Percentiles rank a stretch among this genome's conserved stretches.
Evolutionary conservation across 164 flowering plant species (phyloP).

Genomic region (Annona squamosa): DNA sequence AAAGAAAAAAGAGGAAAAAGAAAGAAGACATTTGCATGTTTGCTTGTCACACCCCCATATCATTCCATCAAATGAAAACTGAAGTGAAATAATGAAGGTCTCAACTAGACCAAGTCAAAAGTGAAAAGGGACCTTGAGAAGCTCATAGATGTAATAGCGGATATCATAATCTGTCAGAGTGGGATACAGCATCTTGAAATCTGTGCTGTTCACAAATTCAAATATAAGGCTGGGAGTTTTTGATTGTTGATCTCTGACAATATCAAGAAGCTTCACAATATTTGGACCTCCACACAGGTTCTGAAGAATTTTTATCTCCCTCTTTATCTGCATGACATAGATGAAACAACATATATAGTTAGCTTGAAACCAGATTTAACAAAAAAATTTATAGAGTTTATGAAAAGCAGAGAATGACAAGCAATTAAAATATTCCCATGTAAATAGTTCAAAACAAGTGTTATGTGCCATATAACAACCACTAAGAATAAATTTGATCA

Average conservation of each 20-base stretch:
- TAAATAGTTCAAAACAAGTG: no score
- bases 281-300: conserved; percentile 88
- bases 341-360: conserved; percentile 5
- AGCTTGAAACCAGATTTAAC: neutral
- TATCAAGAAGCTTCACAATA: conserved; percentile 65
- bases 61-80: neutral
- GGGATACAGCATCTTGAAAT: conserved; percentile 67
- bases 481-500: no score
- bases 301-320: conserved; percentile 84
- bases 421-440: neutral
- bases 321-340: conserved; percentile 53
- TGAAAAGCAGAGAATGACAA: neutral
- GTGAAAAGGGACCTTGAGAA: conserved; percentile 45
- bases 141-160: conserved; percentile 73
- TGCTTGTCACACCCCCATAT: neutral
- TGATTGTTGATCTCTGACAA: conserved; percentile 68
- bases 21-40: neutral
- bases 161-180: conserved; percentile 72
- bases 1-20: neutral
- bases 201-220: conserved; percentile 71
- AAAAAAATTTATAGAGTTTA: neutral
- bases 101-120: neutral
- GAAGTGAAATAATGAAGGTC: neutral
- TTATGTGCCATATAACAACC: no score
- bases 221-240: conserved; percentile 74